phyloP scores from a whole-genome alignment of 805 yeast species.

The Candida incommunis region DNA sequence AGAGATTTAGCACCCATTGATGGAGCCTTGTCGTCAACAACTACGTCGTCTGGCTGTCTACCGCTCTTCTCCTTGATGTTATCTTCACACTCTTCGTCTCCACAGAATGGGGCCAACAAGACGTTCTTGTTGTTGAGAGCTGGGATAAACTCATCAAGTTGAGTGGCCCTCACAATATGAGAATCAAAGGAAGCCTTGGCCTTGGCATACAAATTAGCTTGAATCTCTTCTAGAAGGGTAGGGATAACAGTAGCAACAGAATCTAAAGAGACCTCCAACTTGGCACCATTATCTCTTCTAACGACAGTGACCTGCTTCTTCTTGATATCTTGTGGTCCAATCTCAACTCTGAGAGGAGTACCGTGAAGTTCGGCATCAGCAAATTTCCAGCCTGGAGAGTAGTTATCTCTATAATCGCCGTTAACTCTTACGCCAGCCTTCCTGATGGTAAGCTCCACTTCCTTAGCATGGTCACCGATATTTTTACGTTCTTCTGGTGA shows the following conservation, averaged over 20 bases:
- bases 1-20: constrained; percentile 98
- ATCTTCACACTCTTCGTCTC: constrained; percentile 86
- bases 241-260: constrained; percentile 57
- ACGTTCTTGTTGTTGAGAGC: constrained; percentile 83
- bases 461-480: constrained; percentile 56
- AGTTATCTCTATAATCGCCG: constrained; percentile 85
- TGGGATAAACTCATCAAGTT: constrained; percentile 89
- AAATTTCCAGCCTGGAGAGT: constrained; percentile 98
- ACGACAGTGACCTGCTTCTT: constrained; percentile 72
- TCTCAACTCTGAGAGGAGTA: constrained; percentile 82
- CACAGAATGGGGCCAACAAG: constrained; percentile 96
- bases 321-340: constrained; percentile 91
- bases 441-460: constrained; percentile 47
- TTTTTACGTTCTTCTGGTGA: constrained; percentile 57
- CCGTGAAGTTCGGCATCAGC: constrained; percentile 96
- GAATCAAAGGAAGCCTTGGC: constrained; percentile 77
- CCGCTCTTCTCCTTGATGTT: constrained; percentile 86
- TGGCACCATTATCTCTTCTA: constrained; percentile 81
- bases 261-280: constrained; percentile 49
- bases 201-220: constrained; percentile 49
- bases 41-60: constrained; percentile 63
- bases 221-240: constrained; percentile 69
- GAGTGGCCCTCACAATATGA: constrained; percentile 68
- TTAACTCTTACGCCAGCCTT: constrained; percentile 56
- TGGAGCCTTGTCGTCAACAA: constrained; percentile 90